Evolutionary conservation across 1,139 yeast genomes (phyloP).

Genomic region (Zhuliangozyma parablackwelliae): DNA sequence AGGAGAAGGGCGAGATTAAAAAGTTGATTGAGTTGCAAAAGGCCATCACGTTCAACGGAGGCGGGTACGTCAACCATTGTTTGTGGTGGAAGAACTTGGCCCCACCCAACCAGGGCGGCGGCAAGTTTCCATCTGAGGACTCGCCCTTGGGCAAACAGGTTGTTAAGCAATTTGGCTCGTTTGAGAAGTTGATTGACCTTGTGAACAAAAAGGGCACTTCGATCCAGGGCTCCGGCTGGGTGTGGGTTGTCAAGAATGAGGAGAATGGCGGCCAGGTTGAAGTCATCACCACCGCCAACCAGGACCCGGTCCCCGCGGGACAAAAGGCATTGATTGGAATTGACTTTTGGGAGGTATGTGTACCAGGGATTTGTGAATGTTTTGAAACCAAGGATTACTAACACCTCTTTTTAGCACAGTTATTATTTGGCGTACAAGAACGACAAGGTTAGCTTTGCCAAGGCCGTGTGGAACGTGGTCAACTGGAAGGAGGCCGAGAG

Average conservation of each 20-base stretch:
- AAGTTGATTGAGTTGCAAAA: constrained; percentile 72
- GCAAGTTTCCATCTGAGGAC: constrained; percentile 64
- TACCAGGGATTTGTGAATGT: too few relatives aligned
- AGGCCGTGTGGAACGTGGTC: constrained; percentile 94
- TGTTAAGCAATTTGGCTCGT: constrained; percentile 63
- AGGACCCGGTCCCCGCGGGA: constrained; percentile 78
- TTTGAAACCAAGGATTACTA: too few relatives aligned
- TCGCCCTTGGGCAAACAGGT: constrained; percentile 63
- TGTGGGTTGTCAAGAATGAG: constrained; percentile 85
- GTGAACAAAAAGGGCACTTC: constrained; percentile 85
- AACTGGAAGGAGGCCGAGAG: constrained; percentile 94
- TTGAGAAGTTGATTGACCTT: constrained; percentile 64
- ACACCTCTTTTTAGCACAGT: constrained; percentile 55
- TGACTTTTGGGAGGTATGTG: constrained; percentile 75
- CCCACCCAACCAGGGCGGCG: constrained; percentile 80
- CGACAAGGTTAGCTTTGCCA: constrained; percentile 91
- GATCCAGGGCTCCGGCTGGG: constrained; percentile 98
- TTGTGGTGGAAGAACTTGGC: constrained; percentile 91
- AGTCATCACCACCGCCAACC: constrained; percentile 83
- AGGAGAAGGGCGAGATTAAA: constrained; percentile 58
- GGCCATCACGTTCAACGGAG: constrained; percentile 88
- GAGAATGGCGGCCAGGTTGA: constrained; percentile 73
- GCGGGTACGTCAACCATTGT: constrained; percentile 86
- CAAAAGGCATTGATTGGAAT: constrained; percentile 83
- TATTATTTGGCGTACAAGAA: constrained; percentile 94